These are phyloP conservation scores for Podaxis pistillaris DNA, from an alignment of 768 basidiomycete species.

Conservation along the genomic window DNA sequence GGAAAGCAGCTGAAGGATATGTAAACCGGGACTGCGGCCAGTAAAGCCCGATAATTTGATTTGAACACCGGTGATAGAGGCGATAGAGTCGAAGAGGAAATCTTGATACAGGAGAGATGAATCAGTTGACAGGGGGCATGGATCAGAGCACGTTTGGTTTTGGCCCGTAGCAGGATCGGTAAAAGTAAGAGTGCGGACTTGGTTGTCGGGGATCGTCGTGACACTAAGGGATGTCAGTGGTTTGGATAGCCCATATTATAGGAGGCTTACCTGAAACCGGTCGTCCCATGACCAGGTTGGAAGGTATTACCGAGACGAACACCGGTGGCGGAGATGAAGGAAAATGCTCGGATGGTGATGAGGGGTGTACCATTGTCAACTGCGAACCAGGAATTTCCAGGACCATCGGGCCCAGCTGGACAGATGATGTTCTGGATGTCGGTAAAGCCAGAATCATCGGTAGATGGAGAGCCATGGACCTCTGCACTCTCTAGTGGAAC, in stretches of 20 bases:
- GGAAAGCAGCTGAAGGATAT: constrained; percentile 89
- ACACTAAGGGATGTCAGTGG: constrained; percentile 48
- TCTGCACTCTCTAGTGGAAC: constrained; percentile 65
- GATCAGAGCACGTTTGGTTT: constrained; percentile 71
- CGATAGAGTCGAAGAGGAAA: constrained; percentile 70
- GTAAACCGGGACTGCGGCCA: constrained; percentile 78
- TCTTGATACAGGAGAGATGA: constrained; percentile 85
- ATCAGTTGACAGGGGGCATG: constrained; percentile 81
- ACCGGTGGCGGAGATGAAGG: constrained; percentile 72
- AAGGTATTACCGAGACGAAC: constrained; percentile 93
- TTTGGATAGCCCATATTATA: constrained; percentile 7
- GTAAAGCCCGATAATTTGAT: constrained; percentile 75
- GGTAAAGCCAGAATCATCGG: constrained; percentile 56
- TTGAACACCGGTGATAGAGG: constrained; percentile 86
- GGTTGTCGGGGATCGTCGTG: constrained; percentile 87
- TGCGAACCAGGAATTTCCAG: constrained; percentile 84
- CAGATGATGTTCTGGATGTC: constrained; percentile 77
- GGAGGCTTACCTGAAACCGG: constrained; percentile 73
- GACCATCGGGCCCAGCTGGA: constrained; percentile 77
- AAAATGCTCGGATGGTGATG: constrained; percentile 76
- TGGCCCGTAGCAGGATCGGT: constrained; percentile 73
- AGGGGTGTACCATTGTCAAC: constrained; percentile 67
- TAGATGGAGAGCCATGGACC: constrained; percentile 57
- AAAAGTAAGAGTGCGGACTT: constrained; percentile 72
- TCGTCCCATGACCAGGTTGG: constrained; percentile 75